Evolutionary conservation across 805 yeast species (phyloP).

Genomic region (Cyberlindnera euphorbiiphila): DNA sequence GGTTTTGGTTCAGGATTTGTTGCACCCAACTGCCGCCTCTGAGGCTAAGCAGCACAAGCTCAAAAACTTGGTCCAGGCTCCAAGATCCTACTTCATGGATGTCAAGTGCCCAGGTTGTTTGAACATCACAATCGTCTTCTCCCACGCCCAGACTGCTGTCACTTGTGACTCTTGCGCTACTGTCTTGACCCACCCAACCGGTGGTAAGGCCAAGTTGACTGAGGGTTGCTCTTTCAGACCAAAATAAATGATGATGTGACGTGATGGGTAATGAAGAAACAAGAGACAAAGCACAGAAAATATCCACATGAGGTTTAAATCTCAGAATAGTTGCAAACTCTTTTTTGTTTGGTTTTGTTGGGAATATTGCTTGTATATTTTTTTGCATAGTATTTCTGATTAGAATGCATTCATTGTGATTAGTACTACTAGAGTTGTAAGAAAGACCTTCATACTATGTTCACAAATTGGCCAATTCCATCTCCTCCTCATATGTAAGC

Average conservation of each 20-base stretch:
- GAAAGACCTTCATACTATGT: not conserved
- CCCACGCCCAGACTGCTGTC: conserved; percentile 99
- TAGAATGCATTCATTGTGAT: conserved; percentile 6
- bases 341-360: conserved; percentile 5
- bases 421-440: conserved; percentile 1
- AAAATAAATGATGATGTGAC: conserved; percentile 79
- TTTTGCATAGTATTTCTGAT: conserved; percentile 8
- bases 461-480: conserved; percentile 23
- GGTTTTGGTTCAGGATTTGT: conserved; percentile 99
- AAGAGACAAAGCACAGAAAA: not conserved
- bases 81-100: conserved; percentile 99
- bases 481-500: conserved; percentile 26
- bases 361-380: conserved; percentile 7
- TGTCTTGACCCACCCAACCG: conserved; percentile 97
- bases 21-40: conserved; percentile 96
- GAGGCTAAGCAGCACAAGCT: conserved; percentile 97
- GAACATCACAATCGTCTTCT: conserved; percentile 98
- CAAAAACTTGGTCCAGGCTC: conserved; percentile 94
- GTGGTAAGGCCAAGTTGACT: conserved; percentile 99
- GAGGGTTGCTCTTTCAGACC: conserved; percentile 99
- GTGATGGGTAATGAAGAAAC: not conserved
- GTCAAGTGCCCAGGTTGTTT: conserved; percentile 99
- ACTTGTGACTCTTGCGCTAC: conserved; percentile 98
- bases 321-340: not conserved
- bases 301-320: conserved; percentile 2